A percentile compares a stretch with the other conserved stretches of the same genome.
These are phyloP conservation scores for Parietichytrium sp. DNA, from an alignment of 108 stramenopile genomes.

Conservation along the genomic window DNA sequence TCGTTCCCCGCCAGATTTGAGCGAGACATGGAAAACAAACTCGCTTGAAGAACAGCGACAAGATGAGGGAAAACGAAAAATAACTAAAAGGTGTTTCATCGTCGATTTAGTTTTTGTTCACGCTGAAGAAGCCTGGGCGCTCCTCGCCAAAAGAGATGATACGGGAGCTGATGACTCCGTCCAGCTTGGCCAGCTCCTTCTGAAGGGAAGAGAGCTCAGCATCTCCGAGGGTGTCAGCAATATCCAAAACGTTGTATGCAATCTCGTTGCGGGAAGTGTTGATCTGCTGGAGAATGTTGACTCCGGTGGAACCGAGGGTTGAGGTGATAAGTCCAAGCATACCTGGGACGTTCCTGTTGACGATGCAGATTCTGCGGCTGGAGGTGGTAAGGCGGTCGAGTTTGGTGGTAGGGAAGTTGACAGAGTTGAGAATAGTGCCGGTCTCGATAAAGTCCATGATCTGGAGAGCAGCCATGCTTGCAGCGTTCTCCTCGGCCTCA, in stretches of 20 bases:
- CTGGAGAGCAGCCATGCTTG: conserved; percentile 83
- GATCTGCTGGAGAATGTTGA: conserved; percentile 88
- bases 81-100: no score
- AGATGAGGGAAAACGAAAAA: no score
- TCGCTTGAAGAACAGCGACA: no score
- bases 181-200: conserved; percentile 29
- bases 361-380: conserved; percentile 77
- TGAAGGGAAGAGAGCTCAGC: conserved; percentile 15
- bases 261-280: conserved; percentile 78
- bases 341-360: conserved; percentile 82
- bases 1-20: no score
- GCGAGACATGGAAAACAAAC: no score
- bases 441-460: conserved; percentile 79
- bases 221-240: conserved; percentile 42
- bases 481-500: conserved; percentile 90
- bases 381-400: conserved; percentile 66
- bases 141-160: conserved; percentile 14
- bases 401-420: conserved; percentile 79
- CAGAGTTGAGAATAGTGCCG: conserved; percentile 78
- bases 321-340: conserved; percentile 79
- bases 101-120: no score
- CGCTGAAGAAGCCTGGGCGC: conserved; percentile 14
- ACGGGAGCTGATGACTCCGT: conserved; percentile 33
- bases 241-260: conserved; percentile 86
- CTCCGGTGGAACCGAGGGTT: conserved; percentile 65